Evolutionary conservation across 116 monocot genomes (phyloP).

Genomic region (Iris pallida): DNA sequence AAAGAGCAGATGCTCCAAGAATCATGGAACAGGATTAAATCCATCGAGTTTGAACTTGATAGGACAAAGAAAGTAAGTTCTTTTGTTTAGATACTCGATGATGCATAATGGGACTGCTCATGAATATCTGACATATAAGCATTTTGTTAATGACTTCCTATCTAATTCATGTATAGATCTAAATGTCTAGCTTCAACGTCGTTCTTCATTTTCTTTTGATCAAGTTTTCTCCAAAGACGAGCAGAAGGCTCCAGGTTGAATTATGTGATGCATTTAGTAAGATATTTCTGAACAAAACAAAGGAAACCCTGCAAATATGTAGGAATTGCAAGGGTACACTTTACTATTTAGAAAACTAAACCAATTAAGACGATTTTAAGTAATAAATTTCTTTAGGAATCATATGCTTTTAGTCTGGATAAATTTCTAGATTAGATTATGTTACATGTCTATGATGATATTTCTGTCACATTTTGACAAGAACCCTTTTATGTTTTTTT

Average conservation of each 20-base stretch:
- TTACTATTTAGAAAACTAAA: background rate
- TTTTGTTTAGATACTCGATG: background rate
- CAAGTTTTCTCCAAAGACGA: background rate
- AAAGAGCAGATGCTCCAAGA: slow-evolving; percentile 46
- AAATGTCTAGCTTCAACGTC: background rate
- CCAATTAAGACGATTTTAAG: background rate
- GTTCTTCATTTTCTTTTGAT: background rate
- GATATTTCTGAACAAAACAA: background rate
- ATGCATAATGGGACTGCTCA: background rate
- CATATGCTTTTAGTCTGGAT: no score
- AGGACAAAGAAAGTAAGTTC: slow-evolving; percentile 52
- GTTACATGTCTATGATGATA: no score
- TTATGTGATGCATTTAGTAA: background rate
- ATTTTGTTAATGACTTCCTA: background rate
- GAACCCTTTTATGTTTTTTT: background rate
- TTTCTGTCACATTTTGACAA: no score
- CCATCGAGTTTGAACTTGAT: slow-evolving; percentile 51
- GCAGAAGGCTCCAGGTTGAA: no score
- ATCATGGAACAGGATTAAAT: slow-evolving; percentile 59
- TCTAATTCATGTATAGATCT: background rate
- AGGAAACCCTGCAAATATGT: background rate
- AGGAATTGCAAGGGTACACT: background rate
- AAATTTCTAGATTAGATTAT: no score
- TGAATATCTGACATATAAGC: background rate
- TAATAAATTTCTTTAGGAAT: slow-evolving; percentile 15